Percentiles rank a stretch among this genome's conserved stretches.
Evolutionary conservation across 2,329 filamentous ascomycete genomes (phyloP).

Genomic region (Penicillium sp.): DNA sequence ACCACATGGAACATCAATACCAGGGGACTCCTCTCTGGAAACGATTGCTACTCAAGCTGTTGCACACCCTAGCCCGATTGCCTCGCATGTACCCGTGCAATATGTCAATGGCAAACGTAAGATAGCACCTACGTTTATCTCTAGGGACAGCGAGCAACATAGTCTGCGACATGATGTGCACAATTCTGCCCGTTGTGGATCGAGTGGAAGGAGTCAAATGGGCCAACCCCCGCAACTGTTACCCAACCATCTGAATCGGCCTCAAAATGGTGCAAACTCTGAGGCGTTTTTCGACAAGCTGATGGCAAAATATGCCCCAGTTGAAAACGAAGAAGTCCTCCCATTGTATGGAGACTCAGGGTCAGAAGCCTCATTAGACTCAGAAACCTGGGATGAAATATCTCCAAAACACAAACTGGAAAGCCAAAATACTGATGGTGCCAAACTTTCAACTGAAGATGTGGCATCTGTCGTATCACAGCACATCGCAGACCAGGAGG

Average conservation of each 20-base stretch:
- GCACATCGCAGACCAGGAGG: slow-evolving; percentile 51
- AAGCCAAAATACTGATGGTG: slow-evolving; percentile 16
- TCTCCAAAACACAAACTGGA: slow-evolving; percentile 14
- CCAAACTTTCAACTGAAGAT: slow-evolving; percentile 45
- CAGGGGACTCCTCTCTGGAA: neutral
- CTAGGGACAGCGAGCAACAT: neutral
- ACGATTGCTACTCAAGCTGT: neutral
- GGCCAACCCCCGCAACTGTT: neutral
- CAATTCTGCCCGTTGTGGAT: neutral
- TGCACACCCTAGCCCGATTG: neutral
- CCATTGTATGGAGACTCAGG: slow-evolving; percentile 58
- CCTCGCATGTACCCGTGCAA: neutral
- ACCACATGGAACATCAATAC: neutral
- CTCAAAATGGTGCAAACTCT: neutral
- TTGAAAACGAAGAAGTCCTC: slow-evolving; percentile 44
- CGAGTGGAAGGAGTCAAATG: neutral
- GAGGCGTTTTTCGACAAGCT: slow-evolving; percentile 30
- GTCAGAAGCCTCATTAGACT: slow-evolving; percentile 54
- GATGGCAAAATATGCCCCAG: slow-evolving; percentile 40
- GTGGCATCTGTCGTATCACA: slow-evolving; percentile 55
- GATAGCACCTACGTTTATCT: neutral
- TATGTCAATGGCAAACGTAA: neutral
- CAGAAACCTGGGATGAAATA: slow-evolving; percentile 61
- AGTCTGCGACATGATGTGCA: neutral
- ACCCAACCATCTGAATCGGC: neutral